These are phyloP conservation scores for Linum trigynum DNA, from an alignment of 345 rosid species.

Conservation along the genomic window DNA sequence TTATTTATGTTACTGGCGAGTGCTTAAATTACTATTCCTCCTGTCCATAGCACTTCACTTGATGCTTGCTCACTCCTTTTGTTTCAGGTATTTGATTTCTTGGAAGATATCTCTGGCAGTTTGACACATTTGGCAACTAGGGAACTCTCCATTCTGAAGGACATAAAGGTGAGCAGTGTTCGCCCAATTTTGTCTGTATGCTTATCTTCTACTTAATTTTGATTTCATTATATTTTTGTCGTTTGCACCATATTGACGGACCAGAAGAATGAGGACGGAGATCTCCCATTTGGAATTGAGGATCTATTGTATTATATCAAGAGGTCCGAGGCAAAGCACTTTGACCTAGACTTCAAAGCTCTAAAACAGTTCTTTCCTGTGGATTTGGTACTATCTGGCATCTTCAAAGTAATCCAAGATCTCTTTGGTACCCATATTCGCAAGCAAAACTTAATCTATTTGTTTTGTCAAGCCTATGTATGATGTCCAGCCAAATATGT, in stretches of 20 bases:
- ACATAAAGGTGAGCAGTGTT: constrained; percentile 55
- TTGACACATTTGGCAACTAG: constrained; percentile 58
- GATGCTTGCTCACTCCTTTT: constrained; percentile 1
- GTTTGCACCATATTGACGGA: constrained; percentile 16
- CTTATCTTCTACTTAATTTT: constrained; percentile 5
- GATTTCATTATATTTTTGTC: constrained; percentile 4
- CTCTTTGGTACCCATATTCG: constrained; percentile 56
- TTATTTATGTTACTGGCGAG: neutral
- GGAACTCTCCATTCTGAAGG: constrained; percentile 67
- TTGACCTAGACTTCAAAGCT: constrained; percentile 70
- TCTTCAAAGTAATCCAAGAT: constrained; percentile 81
- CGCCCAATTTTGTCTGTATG: constrained; percentile 5
- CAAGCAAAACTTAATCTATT: neutral
- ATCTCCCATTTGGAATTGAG: constrained; percentile 68
- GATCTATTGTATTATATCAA: constrained; percentile 75
- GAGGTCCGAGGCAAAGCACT: constrained; percentile 68
- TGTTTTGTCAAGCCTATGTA: neutral
- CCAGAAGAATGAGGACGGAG: constrained; percentile 91
- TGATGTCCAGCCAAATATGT: neutral
- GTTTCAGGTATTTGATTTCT: constrained; percentile 71
- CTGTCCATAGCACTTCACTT: neutral
- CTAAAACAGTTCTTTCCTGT: constrained; percentile 75
- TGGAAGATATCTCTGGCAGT: constrained; percentile 77
- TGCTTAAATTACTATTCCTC: neutral
- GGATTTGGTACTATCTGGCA: constrained; percentile 74